Evolutionary conservation across 495 filamentous ascomycete species (phyloP).

Genomic region (Tuber calosporum): DNA sequence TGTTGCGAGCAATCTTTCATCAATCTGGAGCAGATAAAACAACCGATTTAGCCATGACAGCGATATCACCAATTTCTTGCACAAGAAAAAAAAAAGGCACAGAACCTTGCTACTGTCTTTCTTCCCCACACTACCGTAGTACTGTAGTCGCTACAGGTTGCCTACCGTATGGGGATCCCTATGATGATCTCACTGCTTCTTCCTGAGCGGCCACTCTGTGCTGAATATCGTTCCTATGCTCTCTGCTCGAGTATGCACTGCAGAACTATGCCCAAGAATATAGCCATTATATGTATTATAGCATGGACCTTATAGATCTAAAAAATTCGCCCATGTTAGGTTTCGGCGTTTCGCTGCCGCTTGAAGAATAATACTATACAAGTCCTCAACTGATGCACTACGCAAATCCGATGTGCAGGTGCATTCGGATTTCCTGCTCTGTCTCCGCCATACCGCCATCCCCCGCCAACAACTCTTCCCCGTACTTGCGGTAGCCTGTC

Average conservation of each 20-base stretch:
- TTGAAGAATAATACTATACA: not conserved
- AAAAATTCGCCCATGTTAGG: not conserved
- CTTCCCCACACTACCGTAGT: not conserved
- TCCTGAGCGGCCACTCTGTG: not conserved
- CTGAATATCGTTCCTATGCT: not conserved
- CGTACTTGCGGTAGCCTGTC: not conserved
- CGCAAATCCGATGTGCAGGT: not conserved
- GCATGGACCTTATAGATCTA: not conserved
- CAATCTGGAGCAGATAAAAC: not conserved
- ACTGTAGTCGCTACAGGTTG: not conserved
- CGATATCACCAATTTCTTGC: not conserved
- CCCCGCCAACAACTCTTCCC: not conserved
- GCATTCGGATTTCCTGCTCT: slow-evolving; percentile 7
- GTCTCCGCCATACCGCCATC: slow-evolving; percentile 6
- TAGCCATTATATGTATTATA: not conserved
- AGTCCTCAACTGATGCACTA: not conserved
- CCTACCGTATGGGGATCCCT: not conserved
- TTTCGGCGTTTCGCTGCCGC: not conserved
- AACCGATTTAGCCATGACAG: not conserved
- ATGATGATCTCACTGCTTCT: not conserved
- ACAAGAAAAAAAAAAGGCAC: not conserved
- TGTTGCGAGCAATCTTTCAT: not conserved
- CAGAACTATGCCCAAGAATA: not conserved
- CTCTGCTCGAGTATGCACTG: not conserved
- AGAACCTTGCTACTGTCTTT: not conserved